Evolutionary conservation across 2,329 filamentous ascomycete species (phyloP), one percentile per base, ranked within the genome.

Genomic region (Ampelomyces quisqualis): DNA sequence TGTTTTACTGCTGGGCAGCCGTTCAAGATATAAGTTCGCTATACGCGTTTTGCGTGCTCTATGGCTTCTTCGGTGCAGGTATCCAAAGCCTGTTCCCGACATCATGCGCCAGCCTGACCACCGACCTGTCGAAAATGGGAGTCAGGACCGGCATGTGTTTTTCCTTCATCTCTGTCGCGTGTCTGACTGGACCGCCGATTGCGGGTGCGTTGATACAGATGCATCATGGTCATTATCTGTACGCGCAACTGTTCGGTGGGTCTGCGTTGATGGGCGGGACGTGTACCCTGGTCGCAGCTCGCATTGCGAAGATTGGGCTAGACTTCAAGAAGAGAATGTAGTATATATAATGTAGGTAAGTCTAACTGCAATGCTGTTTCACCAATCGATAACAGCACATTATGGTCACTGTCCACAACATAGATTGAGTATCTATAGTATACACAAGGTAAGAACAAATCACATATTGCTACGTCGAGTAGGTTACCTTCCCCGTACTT

Each of bases 1-100:
- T 78, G 13, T 34, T 44, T 13, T 55, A 45, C 29, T 33, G 31
- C 13, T 55, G 51, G 51, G 36, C 43, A 3, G 47, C 30, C 3
- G 42, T 55, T 3, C 13, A 40, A 20, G 28, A 36, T 7, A 11
- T 34, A 3, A 28, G 11, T 3, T 33, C 34, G 3, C 38, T 55
- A 14, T 55, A 49, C 22, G 45, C 38, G 4, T 53, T 47, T 13
- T 33, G 38, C 5, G 24, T 40, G 5, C 11, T 53, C 17, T 51
- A 49, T 26, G 51, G 53, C 10, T 28, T 50, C 13, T 31, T 34
- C 8, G 33, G 34, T 20, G 43, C 33, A 2, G 51, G 45, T 5
- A 46, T 55, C 2, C 43, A 44, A 24, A 34, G 38, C 15, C 35
- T 55, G n/a, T 41, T 29, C 14, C 36, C 36, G 2, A 32, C 40